Percentiles rank a stretch among this genome's conserved stretches.
phyloP scores from a whole-genome alignment of 768 basidiomycete species.

The Thelephora ganbajun region DNA sequence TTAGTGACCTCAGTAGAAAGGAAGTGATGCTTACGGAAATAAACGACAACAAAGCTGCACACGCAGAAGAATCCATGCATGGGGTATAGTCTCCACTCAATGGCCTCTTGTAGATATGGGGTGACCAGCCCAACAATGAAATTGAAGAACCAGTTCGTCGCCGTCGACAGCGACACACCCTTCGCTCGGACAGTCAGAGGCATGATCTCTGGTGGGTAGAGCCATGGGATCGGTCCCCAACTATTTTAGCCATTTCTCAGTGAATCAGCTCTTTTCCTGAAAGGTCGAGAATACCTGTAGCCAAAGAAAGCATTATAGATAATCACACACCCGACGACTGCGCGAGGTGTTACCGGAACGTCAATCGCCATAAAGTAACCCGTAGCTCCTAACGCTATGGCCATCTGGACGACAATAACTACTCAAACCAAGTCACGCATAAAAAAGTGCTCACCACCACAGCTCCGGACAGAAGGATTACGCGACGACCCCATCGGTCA shows the following conservation, averaged over 20 bases:
- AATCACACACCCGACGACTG: conserved; percentile 81
- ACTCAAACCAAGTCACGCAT: background rate
- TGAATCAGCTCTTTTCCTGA: conserved; percentile 1
- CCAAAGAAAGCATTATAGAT: conserved; percentile 92
- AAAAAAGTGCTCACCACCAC: conserved; percentile 39
- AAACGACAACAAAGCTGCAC: conserved; percentile 76
- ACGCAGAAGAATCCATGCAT: conserved; percentile 93
- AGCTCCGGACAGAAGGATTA: conserved; percentile 80
- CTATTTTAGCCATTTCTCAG: conserved; percentile 16
- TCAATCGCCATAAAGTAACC: conserved; percentile 95
- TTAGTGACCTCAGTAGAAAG: background rate
- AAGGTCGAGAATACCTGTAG: conserved; percentile 38
- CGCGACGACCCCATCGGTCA: conserved; percentile 79
- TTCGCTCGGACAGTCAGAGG: conserved; percentile 82
- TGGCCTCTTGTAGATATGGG: conserved; percentile 74
- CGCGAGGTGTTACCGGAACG: conserved; percentile 69
- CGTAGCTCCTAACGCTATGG: conserved; percentile 58
- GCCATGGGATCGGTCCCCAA: conserved; percentile 85
- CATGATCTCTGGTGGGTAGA: conserved; percentile 91
- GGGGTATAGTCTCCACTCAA: conserved; percentile 85
- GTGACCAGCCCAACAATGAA: conserved; percentile 83
- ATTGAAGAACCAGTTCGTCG: conserved; percentile 78
- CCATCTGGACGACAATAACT: conserved; percentile 43
- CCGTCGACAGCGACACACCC: conserved; percentile 90
- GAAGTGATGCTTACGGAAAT: conserved; percentile 46